A percentile compares a stretch with the other conserved stretches of the same genome.
Evolutionary conservation across 768 basidiomycete genomes (phyloP).

Genomic region (Mycena galopus): DNA sequence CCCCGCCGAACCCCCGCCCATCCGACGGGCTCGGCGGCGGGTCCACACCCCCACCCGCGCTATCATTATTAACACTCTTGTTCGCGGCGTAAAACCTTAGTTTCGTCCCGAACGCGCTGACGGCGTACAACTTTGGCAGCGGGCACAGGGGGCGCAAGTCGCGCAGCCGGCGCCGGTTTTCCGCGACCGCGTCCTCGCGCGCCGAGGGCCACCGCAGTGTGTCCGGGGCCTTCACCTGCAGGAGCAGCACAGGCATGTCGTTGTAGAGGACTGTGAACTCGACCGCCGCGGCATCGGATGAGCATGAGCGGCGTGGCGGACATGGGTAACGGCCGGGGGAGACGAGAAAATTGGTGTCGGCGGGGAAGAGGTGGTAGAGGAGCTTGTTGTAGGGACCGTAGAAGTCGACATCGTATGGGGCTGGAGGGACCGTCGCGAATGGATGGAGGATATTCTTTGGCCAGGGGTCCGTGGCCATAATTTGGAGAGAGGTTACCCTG

Average conservation of each 20-base stretch:
- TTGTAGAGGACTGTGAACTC: conserved; percentile 43
- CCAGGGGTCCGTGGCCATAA: conserved; percentile 19
- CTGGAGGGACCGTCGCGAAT: neutral
- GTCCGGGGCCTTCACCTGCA: conserved; percentile 45
- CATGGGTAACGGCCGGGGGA: conserved; percentile 42
- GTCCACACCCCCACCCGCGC: too few species aligned
- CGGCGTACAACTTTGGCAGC: conserved; percentile 42
- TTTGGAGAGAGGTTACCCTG: too few species aligned
- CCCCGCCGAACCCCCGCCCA: conserved; percentile 33
- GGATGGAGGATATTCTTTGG: conserved; percentile 14
- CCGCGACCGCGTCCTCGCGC: conserved; percentile 44
- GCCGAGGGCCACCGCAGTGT: conserved; percentile 39
- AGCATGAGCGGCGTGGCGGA: conserved; percentile 16
- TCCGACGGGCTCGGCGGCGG: too few species aligned
- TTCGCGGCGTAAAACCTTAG: conserved; percentile 47
- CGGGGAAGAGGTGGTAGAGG: conserved; percentile 50
- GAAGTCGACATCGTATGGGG: conserved; percentile 2
- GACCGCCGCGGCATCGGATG: too few species aligned
- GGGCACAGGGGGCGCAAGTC: conserved; percentile 44
- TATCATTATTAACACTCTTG: too few species aligned
- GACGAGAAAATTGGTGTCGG: conserved; percentile 49
- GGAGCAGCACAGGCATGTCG: conserved; percentile 47
- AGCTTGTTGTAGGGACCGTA: conserved; percentile 51
- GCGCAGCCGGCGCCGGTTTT: conserved; percentile 42
- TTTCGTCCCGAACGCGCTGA: conserved; percentile 50